Conservation (phyloP, 495 filamentous ascomycete species). For the Pyrenula aspistea region DNA sequence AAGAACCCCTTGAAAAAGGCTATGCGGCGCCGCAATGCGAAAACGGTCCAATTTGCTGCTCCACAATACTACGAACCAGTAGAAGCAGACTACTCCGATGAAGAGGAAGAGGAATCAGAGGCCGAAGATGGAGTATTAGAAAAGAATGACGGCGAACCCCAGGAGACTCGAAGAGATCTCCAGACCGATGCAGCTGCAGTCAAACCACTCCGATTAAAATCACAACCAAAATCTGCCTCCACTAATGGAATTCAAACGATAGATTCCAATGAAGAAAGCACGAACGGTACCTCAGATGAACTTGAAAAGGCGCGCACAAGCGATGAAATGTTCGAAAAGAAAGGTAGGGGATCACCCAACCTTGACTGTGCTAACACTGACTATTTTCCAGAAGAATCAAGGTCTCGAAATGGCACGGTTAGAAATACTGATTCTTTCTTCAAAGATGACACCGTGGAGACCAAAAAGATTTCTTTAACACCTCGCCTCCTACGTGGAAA, state of each 20-base stretch:
- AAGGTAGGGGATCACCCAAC: slow-evolving; percentile 18
- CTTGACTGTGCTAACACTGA: slow-evolving; percentile 6
- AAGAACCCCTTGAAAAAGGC: slow-evolving; percentile 84
- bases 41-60: slow-evolving; percentile 77
- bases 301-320: slow-evolving; percentile 38
- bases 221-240: slow-evolving; percentile 20
- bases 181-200: slow-evolving; percentile 23
- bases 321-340: slow-evolving; percentile 52
- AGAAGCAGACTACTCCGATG: slow-evolving; percentile 76
- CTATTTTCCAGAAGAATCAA: slow-evolving; percentile 33
- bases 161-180: slow-evolving; percentile 27
- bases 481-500: slow-evolving; percentile 91
- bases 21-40: slow-evolving; percentile 75
- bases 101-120: slow-evolving; percentile 64
- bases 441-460: slow-evolving; percentile 88
- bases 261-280: slow-evolving; percentile 14
- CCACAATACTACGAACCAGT: slow-evolving; percentile 87
- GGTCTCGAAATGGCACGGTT: slow-evolving; percentile 72
- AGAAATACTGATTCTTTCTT: slow-evolving; percentile 92
- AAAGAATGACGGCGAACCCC: slow-evolving; percentile 35
- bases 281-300: slow-evolving; percentile 18
- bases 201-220: slow-evolving; percentile 26
- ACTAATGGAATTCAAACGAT: slow-evolving; percentile 16
- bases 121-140: slow-evolving; percentile 90
- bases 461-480: slow-evolving; percentile 93